phyloP scores from a whole-genome alignment of 2,329 filamentous ascomycete species.

The Penicillium frequentans region DNA sequence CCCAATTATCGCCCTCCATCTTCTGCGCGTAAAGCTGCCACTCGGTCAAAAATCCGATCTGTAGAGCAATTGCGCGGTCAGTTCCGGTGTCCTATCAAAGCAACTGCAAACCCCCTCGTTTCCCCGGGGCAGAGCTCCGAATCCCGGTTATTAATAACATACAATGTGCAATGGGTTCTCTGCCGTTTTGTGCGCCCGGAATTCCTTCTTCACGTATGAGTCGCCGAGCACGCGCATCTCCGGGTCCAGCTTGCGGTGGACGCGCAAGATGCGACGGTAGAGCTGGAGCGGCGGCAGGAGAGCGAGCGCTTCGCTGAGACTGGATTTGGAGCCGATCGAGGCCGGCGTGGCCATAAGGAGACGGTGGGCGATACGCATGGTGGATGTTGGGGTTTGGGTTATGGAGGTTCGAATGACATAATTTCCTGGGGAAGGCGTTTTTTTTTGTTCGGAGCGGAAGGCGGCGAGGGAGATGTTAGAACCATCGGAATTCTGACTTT shows the following conservation, averaged over 20 bases:
- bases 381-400: background rate
- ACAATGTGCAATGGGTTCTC: constrained; percentile 94
- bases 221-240: constrained; percentile 84
- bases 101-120: background rate
- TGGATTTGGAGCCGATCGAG: constrained; percentile 40
- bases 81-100: background rate
- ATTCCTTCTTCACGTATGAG: constrained; percentile 90
- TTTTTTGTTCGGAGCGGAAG: constrained; percentile 13
- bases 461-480: constrained; percentile 19
- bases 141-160: constrained; percentile 33
- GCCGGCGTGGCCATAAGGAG: constrained; percentile 44
- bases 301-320: constrained; percentile 56
- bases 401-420: constrained; percentile 22
- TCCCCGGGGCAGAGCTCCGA: background rate
- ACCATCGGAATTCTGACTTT: background rate
- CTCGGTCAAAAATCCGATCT: constrained; percentile 95
- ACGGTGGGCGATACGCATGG: constrained; percentile 38
- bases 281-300: constrained; percentile 84
- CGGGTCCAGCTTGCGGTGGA: constrained; percentile 73
- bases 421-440: constrained; percentile 14
- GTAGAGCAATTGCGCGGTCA: constrained; percentile 2
- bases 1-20: constrained; percentile 83
- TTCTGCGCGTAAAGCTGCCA: constrained; percentile 96
- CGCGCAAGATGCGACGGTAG: constrained; percentile 82
- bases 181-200: constrained; percentile 75